These are phyloP conservation scores for Euphorbia lathyris DNA, from an alignment of 345 rosid genomes.

Conservation along the genomic window DNA sequence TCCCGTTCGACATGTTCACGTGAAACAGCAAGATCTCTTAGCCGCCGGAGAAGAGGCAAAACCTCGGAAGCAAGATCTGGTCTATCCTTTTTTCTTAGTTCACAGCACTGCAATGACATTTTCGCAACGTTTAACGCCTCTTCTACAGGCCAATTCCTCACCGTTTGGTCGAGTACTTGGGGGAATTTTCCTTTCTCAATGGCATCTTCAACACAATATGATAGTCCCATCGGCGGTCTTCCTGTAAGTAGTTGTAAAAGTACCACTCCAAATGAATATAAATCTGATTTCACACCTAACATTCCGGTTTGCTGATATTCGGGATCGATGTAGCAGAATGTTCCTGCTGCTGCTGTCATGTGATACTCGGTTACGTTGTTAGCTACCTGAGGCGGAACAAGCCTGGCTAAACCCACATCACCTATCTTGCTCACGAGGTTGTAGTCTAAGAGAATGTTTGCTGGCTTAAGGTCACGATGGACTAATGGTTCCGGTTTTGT, in stretches of 20 bases:
- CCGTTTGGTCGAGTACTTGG: constrained; percentile 59
- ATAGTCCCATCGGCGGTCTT: constrained; percentile 65
- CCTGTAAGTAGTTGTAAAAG: constrained; percentile 75
- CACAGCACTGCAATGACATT: constrained; percentile 69
- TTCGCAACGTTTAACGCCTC: constrained; percentile 57
- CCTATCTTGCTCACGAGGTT: constrained; percentile 61
- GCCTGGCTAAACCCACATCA: constrained; percentile 75
- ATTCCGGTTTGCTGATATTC: constrained; percentile 87
- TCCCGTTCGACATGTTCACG: constrained; percentile 15
- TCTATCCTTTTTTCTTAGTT: constrained; percentile 73
- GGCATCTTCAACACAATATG: constrained; percentile 55
- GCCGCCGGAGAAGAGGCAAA: constrained; percentile 57
- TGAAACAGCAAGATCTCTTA: constrained; percentile 41
- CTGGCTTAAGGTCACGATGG: constrained; percentile 91
- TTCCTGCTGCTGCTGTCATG: constrained; percentile 81
- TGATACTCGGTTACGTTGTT: constrained; percentile 43
- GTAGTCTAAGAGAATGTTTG: constrained; percentile 68
- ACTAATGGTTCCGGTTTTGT: constrained; percentile 82
- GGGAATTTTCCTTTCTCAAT: constrained; percentile 47
- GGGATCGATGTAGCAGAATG: constrained; percentile 83
- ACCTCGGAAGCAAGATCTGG: constrained; percentile 64
- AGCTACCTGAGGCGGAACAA: constrained; percentile 57
- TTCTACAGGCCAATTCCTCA: constrained; percentile 72
- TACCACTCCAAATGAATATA: constrained; percentile 75
- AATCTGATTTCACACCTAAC: constrained; percentile 81